Evolutionary conservation across 768 basidiomycete genomes (phyloP), one percentile per base, ranked within the genome.

Genomic region (Clavulina sp.): DNA sequence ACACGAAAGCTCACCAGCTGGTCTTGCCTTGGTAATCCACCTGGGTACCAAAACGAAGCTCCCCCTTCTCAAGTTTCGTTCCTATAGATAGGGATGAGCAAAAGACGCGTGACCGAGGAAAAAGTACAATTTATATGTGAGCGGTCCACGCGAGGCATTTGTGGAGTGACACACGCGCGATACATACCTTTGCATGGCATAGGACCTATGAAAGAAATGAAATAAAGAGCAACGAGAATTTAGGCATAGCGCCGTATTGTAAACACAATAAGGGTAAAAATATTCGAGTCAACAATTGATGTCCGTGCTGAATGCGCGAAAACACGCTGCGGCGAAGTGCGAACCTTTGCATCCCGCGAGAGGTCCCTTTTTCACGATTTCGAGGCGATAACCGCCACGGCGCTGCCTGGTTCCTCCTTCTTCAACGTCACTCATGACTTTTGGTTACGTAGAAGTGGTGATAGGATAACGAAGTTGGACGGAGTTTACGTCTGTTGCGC

Each of bases 1-100:
- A 9, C 43, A 46, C n/a, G n/a, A n/a, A n/a, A 38, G 9, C 70
- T 58, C 62, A 84, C 84, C 82, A 84, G 58, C 63, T 71, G 5
- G 75, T 74, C 58, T 76, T 71, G 53, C 84, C 88, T 56, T 66
- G 69, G 62, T 88, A 69, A 48, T 88, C 85, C 41, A 87, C 78
- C 41, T 85, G 56, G 23, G 76, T 73, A 38, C 86, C 89, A 33
- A 88, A 60, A 21, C 89, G 74, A 30, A 93, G 64, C 7, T 68
- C 68, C 34, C 78, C 86, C 67, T 93, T 93, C 13, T 49, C 61
- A 53, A 95, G 81, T 29, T 71, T 56, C 4, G 76, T 84, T 40
- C 86, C 87, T 77, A 63, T 56, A 57, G 64, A 65, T 54, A 21
- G 36, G 3, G 36, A 56, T n/a, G n/a, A n/a, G n/a, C n/a, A n/a